phyloP scores from a whole-genome alignment of 495 filamentous ascomycete genomes.

The Aspergillus baeticus region DNA sequence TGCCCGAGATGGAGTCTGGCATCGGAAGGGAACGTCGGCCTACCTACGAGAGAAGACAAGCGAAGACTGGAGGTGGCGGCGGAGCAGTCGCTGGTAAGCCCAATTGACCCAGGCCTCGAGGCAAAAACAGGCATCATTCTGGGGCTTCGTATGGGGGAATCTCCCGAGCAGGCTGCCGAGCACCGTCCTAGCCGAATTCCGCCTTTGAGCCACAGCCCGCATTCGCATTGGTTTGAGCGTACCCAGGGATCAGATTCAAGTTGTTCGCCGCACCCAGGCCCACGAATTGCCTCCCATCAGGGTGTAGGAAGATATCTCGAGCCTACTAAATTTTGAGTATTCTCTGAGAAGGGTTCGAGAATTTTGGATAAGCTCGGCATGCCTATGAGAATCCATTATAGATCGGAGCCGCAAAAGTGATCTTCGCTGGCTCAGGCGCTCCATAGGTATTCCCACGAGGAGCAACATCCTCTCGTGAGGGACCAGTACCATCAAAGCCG shows the following conservation, averaged over 20 bases:
- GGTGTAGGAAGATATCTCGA: too few relatives aligned
- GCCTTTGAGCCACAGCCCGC: slow-evolving; percentile 16
- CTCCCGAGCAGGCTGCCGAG: slow-evolving; percentile 29
- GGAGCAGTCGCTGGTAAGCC: slow-evolving; percentile 4
- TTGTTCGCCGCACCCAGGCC: not conserved
- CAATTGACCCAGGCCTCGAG: not conserved
- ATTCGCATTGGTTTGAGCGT: not conserved
- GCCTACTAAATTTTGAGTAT: too few relatives aligned
- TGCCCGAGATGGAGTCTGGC: slow-evolving; percentile 17
- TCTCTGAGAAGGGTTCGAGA: too few relatives aligned
- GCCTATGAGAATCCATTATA: too few relatives aligned
- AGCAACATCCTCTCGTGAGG: too few relatives aligned
- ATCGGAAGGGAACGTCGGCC: slow-evolving; percentile 25
- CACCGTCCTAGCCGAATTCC: slow-evolving; percentile 26
- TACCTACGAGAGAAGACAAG: slow-evolving; percentile 8
- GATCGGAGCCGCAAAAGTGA: too few relatives aligned
- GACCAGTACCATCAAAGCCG: too few relatives aligned
- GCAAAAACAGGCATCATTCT: slow-evolving; percentile 5
- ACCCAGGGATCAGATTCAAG: not conserved
- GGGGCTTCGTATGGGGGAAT: slow-evolving; percentile 17
- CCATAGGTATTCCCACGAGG: too few relatives aligned
- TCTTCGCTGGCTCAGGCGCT: too few relatives aligned
- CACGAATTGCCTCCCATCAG: too few relatives aligned
- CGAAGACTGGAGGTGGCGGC: slow-evolving; percentile 18
- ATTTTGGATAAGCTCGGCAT: too few relatives aligned